Evolutionary conservation across 2,329 filamentous ascomycete genomes (phyloP).

Genomic region (Bipolaris bicolor): DNA sequence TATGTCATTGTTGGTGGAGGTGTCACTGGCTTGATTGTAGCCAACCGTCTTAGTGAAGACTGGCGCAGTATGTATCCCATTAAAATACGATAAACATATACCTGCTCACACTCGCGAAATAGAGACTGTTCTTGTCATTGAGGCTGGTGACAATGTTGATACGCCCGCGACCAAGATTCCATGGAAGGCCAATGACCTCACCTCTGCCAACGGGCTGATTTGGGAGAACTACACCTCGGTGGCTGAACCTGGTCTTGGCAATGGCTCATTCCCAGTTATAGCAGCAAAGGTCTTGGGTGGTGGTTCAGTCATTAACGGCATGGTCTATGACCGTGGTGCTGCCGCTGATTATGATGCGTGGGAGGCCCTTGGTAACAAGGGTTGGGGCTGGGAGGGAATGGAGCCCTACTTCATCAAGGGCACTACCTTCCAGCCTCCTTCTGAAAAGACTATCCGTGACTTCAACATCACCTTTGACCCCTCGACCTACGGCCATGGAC

Average conservation of each 20-base stretch:
- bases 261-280: constrained; percentile 27
- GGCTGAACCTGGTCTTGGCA: constrained; percentile 31
- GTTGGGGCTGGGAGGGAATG: constrained; percentile 63
- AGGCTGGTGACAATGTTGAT: constrained; percentile 35
- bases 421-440: constrained; percentile 37
- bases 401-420: constrained; percentile 37
- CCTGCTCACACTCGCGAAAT: constrained; percentile 1
- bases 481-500: constrained; percentile 31
- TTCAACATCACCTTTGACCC: constrained; percentile 41
- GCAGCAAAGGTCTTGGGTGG: constrained; percentile 39
- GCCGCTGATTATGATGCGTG: constrained; percentile 58
- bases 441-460: constrained; percentile 21
- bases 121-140: constrained; percentile 38
- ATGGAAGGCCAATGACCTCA: constrained; percentile 34
- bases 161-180: constrained; percentile 33
- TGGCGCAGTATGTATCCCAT: constrained; percentile 23
- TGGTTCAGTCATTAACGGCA: constrained; percentile 44
- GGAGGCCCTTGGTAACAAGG: constrained; percentile 63
- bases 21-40: constrained; percentile 38
- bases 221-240: constrained; percentile 31
- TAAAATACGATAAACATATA: not conserved
- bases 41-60: constrained; percentile 37
- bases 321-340: constrained; percentile 46
- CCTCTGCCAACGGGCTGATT: constrained; percentile 26
- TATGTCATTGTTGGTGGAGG: constrained; percentile 44